phyloP scores from a whole-genome alignment of 306 rosid genomes.

The Bauhinia variegata region DNA sequence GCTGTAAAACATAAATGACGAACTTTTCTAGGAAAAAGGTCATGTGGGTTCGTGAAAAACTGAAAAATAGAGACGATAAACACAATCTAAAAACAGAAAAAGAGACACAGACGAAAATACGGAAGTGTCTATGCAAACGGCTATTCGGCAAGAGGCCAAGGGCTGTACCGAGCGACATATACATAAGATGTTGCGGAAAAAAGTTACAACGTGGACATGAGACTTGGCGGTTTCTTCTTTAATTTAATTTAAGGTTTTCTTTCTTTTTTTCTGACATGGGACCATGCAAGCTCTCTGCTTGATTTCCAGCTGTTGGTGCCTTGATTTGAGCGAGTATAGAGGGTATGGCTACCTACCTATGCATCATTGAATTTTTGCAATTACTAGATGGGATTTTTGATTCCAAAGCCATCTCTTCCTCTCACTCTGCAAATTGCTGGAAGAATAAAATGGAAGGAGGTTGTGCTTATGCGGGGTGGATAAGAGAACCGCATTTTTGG shows the following conservation, averaged over 20 bases:
- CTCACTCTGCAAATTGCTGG: no score
- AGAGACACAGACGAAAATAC: not conserved
- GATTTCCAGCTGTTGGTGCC: not conserved
- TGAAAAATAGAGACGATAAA: constrained; percentile 2
- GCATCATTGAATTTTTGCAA: not conserved
- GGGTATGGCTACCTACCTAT: not conserved
- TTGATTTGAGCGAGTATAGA: not conserved
- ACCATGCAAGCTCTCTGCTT: not conserved
- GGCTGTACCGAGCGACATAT: constrained; percentile 28
- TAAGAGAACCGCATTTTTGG: no score
- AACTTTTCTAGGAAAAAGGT: constrained; percentile 17
- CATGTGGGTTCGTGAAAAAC: constrained; percentile 22
- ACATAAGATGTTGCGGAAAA: constrained; percentile 22
- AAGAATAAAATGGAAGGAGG: no score
- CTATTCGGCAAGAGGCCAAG: constrained; percentile 32
- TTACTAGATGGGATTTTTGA: not conserved
- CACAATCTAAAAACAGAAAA: not conserved
- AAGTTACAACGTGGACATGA: constrained; percentile 35
- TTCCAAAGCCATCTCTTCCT: no score
- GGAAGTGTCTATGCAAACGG: constrained; percentile 42
- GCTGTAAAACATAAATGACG: not conserved
- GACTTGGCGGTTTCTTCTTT: not conserved
- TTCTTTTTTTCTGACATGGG: not conserved
- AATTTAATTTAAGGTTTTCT: not conserved
- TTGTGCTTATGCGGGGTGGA: no score